phyloP scores from a whole-genome alignment of 2,329 filamentous ascomycete genomes.

The Huntiella abstrusa region DNA sequence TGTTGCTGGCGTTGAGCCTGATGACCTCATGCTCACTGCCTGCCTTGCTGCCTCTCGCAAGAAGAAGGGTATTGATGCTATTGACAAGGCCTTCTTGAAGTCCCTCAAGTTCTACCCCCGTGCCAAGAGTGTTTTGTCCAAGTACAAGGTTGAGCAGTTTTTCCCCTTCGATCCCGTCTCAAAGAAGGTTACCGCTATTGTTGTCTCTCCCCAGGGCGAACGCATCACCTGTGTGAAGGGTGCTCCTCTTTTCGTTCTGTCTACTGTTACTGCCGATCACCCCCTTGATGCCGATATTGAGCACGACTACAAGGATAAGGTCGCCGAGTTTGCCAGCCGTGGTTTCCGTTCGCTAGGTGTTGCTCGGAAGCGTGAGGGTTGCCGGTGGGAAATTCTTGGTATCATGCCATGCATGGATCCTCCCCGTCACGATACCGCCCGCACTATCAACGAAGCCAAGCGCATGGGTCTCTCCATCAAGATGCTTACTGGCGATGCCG shows the following conservation, averaged over 20 bases:
- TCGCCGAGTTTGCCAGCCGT: slow-evolving; percentile 77
- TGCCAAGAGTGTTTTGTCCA: slow-evolving; percentile 60
- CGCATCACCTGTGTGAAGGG: slow-evolving; percentile 81
- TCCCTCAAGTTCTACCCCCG: slow-evolving; percentile 63
- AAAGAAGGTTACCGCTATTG: slow-evolving; percentile 75
- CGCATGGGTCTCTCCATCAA: slow-evolving; percentile 75
- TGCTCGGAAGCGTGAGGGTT: slow-evolving; percentile 69
- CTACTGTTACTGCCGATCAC: slow-evolving; percentile 73
- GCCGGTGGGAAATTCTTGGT: slow-evolving; percentile 76
- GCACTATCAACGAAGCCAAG: slow-evolving; percentile 82
- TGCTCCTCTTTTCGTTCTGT: slow-evolving; percentile 71
- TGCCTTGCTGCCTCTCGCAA: slow-evolving; percentile 25
- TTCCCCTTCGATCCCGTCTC: slow-evolving; percentile 41
- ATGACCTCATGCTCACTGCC: slow-evolving; percentile 83
- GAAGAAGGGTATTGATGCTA: no score
- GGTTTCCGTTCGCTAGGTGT: slow-evolving; percentile 89
- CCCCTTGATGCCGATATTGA: slow-evolving; percentile 58
- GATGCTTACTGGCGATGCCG: slow-evolving; percentile 90
- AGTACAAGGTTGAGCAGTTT: slow-evolving; percentile 59
- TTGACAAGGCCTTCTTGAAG: slow-evolving; percentile 41
- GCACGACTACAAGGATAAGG: slow-evolving; percentile 77
- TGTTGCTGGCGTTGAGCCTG: slow-evolving; percentile 61
- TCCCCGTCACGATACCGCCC: slow-evolving; percentile 74
- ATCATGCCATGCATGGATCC: slow-evolving; percentile 92
- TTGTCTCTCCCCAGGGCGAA: slow-evolving; percentile 68